Base-by-base conservation (phyloP, 2,329 filamentous ascomycete species). In the Diaporthe citriasiana region DNA sequence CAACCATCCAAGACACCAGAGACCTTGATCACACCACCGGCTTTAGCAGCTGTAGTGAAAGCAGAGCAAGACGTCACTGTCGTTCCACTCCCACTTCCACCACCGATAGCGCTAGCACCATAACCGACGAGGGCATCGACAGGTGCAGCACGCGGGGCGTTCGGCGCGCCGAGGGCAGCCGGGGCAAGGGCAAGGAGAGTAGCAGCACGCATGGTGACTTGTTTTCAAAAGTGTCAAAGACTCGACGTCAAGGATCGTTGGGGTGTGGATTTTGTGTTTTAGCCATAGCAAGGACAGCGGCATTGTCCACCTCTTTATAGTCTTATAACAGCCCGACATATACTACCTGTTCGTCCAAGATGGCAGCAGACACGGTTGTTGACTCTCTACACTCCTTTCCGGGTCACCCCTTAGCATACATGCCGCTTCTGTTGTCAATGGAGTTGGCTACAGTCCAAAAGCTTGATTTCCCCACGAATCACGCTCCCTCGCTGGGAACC, bases 41-140 rank as follows among this genome's bases (percentile, higher is more conserved):
- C 78, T 10, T 78, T 76, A 51, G 83, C 81, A 53, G 84, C 85
- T 19, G 80, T 76, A n/a, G 79, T 78, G 71, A 87, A 82, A 40
- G 82, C 81, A 38, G 82, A 80, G 77, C 85, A 84, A 45, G 83
- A 83, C 0, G 84, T 85, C 12, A 88, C 86, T 1, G 85, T 88
- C 27, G 83, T 85, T 12, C 82, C 82, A 42, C 80, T 79, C 19
- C 85, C 86, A 51, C 82, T 83, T n/a, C 83, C 82, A 73, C 86
- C 86, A 75, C 86, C 86, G 19, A 84, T 87, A 0, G 85, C 86
- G 40, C 83, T 81, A 30, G 79, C 79, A 57, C 79, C 83, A 73
- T 80, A 83, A 45, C 84, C 80, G 51, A 82, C 76, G 73, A 82
- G 76, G n/a, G 75, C 74, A 72, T 80, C 74, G 25, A 79, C 74